Base-by-base conservation (phyloP, 371 early-diverging fungal species). In the Actinomortierella wolfii region DNA sequence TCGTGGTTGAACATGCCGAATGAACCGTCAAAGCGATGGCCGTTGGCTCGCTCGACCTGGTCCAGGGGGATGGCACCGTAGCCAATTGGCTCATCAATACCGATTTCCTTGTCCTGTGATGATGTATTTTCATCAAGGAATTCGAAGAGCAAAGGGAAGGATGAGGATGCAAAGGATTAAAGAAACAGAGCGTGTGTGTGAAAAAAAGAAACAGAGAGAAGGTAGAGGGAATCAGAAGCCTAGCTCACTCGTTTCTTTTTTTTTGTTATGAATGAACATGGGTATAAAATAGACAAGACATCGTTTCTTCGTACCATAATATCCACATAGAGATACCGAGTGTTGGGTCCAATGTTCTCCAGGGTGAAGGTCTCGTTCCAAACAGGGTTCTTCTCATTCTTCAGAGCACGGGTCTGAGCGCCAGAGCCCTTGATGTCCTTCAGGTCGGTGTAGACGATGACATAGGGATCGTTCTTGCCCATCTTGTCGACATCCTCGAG, bases 391-490 rank as follows among this genome's bases (percentile, higher is more conserved):
- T 56, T 60, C 48, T 54, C 57, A 17, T 54, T 61, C 45, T 61
- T 67, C 61, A 56, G 56, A 54, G 57, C 54, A 59, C 46, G 48
- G 9, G 54, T 26, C 42, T 59, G 61, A 52, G 51, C 55, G 21
- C 50, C 18, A 44, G 51, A 57, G 42, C 20, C 17, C 14, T 57
- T 18, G 25, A 54, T 46, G 26, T 54, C 18, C 26, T 51, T 29
- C 24, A 51, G 25, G 25, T 59, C 47, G 8, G 56, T 26, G 43
- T 51, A 21, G 49, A 60, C 3, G 3, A 25, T 41, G 42, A 46
- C 53, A 48, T 66, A 66, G 47, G 67, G 67, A 46, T 66, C 67
- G 60, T 66, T 66, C 57, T 60, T 66, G 29, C 60, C 60, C n/a
- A 60, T 34, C 42, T 47, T 43, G 44, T 58, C 59, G 51, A 58